Evolutionary conservation across 108 stramenopile species (phyloP).

Genomic region (Nitzschia inconspicua): DNA sequence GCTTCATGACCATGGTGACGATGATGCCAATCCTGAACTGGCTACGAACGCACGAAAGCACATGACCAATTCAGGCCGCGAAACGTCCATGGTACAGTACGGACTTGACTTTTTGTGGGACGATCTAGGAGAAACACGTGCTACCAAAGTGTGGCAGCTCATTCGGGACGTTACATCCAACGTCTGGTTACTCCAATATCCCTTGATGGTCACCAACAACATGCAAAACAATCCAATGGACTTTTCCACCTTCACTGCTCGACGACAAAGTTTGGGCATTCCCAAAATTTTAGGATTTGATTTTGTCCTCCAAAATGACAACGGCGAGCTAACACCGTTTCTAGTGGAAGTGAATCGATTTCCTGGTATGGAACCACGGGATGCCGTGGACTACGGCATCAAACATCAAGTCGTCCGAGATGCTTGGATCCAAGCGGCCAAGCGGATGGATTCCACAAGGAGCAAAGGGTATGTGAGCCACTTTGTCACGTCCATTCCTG

Average conservation of each 20-base stretch:
- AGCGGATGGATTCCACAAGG: no score
- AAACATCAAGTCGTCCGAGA: constrained; percentile 36
- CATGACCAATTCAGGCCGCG: constrained; percentile 82
- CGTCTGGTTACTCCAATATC: background rate
- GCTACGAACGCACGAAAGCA: constrained; percentile 10
- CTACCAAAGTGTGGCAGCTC: background rate
- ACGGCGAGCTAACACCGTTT: constrained; percentile 31
- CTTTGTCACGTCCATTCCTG: no score
- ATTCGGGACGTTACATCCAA: constrained; percentile 9
- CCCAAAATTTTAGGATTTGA: constrained; percentile 81
- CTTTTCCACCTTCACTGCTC: no score
- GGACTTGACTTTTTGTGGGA: constrained; percentile 40
- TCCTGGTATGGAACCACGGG: constrained; percentile 57
- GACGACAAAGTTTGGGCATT: constrained; percentile 23
- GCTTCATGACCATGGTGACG: background rate
- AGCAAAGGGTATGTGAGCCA: no score
- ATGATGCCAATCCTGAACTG: background rate
- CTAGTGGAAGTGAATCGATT: constrained; percentile 81
- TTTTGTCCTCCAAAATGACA: constrained; percentile 49
- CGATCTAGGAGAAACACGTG: constrained; percentile 19
- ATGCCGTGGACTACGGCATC: constrained; percentile 21
- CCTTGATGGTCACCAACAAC: background rate
- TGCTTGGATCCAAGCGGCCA: constrained; percentile 33
- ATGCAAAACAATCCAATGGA: background rate
- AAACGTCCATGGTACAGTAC: constrained; percentile 40